Evolutionary conservation across 495 filamentous ascomycete genomes (phyloP).

Genomic region (Echria macrotheca): DNA sequence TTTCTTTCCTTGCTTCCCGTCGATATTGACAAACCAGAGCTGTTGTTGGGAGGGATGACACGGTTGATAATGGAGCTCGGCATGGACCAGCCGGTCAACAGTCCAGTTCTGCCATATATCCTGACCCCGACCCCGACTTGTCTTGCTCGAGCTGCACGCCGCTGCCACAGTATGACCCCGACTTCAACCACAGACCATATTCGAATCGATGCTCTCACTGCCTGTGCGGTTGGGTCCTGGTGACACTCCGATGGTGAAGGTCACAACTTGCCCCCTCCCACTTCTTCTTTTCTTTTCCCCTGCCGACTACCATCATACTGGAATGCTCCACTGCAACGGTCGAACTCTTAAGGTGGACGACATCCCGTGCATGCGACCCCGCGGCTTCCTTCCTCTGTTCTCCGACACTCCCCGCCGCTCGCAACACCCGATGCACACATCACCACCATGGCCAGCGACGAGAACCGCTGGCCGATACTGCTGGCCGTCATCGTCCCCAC

Average conservation of each 20-base stretch:
- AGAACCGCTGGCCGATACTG: background rate
- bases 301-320: background rate
- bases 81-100: conserved; percentile 2
- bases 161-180: background rate
- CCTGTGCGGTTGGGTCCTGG: background rate
- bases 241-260: too few relatives aligned
- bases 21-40: background rate
- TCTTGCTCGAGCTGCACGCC: background rate
- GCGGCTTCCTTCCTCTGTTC: background rate
- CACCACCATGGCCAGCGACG: background rate
- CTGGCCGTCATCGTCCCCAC: background rate
- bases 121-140: background rate
- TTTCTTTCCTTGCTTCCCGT: background rate
- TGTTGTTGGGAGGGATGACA: conserved; percentile 2
- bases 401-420: background rate
- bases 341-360: background rate
- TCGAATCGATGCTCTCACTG: conserved; percentile 3
- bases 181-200: background rate
- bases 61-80: background rate
- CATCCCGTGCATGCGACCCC: background rate
- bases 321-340: background rate
- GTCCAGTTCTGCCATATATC: background rate
- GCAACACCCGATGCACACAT: background rate
- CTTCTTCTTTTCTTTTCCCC: background rate
- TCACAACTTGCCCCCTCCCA: too few relatives aligned